Evolutionary conservation across 1,284 basidiomycete genomes (phyloP).

Genomic region (Fomitopsis betulina): DNA sequence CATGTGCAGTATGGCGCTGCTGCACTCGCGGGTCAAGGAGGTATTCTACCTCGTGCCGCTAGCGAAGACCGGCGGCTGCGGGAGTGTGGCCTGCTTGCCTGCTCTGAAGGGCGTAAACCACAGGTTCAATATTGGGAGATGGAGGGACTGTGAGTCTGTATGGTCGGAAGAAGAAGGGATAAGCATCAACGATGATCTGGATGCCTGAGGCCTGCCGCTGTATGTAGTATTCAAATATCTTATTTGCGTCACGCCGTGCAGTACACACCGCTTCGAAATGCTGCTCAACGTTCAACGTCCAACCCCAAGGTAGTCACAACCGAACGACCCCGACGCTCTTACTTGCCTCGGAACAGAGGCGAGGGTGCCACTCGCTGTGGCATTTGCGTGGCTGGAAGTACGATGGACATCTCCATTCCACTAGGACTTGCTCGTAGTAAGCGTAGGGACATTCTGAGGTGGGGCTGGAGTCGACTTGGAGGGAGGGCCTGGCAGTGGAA

Average conservation of each 20-base stretch:
- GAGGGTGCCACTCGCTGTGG: not conserved
- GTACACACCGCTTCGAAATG: not conserved
- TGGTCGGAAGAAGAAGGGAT: conserved; percentile 21
- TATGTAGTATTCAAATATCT: not conserved
- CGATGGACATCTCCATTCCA: not conserved
- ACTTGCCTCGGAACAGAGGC: not conserved
- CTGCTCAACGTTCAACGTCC: not conserved
- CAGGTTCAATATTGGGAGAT: conserved; percentile 65
- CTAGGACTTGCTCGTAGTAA: not conserved
- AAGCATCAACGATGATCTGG: conserved; percentile 33
- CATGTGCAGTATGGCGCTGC: conserved; percentile 92
- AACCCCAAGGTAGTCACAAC: not conserved
- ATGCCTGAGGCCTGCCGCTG: conserved; percentile 30
- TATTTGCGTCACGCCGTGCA: not conserved
- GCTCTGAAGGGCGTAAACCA: conserved; percentile 80
- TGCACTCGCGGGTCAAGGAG: conserved; percentile 87
- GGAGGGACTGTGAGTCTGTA: conserved; percentile 29
- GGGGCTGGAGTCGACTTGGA: no score
- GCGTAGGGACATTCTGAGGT: not conserved
- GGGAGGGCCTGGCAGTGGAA: conserved; percentile 28
- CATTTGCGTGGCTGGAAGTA: not conserved
- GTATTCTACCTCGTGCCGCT: conserved; percentile 73
- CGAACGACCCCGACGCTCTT: no score
- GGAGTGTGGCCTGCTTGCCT: conserved; percentile 66
- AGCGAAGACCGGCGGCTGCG: conserved; percentile 72